Evolutionary conservation across 1,139 yeast species (phyloP), one percentile per base, ranked within the genome.

Genomic region (Hemisphaericaspora lyxosophila): DNA sequence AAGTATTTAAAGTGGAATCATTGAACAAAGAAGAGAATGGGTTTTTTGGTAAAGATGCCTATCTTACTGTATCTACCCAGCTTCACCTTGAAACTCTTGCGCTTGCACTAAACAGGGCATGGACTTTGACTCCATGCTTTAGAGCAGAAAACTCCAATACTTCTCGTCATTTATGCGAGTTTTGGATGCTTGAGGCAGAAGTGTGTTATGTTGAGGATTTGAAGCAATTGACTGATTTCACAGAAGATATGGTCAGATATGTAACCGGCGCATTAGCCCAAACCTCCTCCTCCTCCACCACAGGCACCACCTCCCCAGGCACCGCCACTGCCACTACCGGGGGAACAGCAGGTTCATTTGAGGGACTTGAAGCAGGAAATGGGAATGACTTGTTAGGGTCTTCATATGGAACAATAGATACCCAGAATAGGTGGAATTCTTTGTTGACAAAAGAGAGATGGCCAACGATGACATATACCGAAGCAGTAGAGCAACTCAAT

Each of bases 121-220:
- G 96, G 95, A 81, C 95, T 0, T 57, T 92, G 33, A 73, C 90
- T 0, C 98, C 98, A 1, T 88, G 96, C 43, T 94, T 94, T 56
- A 69, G 99, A 44, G 98, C 98, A 0, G 99, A 94, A 55, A 77
- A 77, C 36, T 85, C 96, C 37, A 89, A 88, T 51, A 94, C 99
- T 0, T 86, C 82, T 50, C 73, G 98, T 34, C 99, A 94, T 57
- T 64, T 94, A 45, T 78, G 94, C 45, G 99, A 94, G 59, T 94
- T 94, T 60, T 92, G 97, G 97, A 90, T 94, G 97, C 64, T 92
- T 3, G 99, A 94, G 60, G 95, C 90, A 0, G 99, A 94, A 55
- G 59, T 89, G 22, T 80, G 89, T 11, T 85, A 85, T 57, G 64
- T 85, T 2, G 70, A 75, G 8, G 59, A 67, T 11, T 71, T 89